phyloP scores from a whole-genome alignment of 2,329 filamentous ascomycete genomes.

The Ophiostoma novo-ulmi region DNA sequence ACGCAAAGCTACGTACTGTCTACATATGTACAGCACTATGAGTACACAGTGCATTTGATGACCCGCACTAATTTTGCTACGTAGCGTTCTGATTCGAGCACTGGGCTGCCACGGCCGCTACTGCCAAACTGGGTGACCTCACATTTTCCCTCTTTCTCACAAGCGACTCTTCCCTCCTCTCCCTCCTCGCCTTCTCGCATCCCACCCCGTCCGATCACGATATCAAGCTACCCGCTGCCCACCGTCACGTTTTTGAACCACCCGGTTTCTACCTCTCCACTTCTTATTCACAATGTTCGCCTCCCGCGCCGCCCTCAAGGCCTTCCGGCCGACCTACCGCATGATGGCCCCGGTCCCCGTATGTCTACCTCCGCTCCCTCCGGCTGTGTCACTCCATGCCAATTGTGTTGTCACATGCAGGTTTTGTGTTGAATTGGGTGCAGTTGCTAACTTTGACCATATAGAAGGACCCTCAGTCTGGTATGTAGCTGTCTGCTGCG shows the following conservation, averaged over 20 bases:
- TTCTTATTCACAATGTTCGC: slow-evolving; percentile 50
- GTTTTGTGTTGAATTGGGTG: not conserved
- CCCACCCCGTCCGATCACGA: slow-evolving; percentile 26
- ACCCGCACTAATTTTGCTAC: slow-evolving; percentile 25
- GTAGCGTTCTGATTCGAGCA: slow-evolving; percentile 21
- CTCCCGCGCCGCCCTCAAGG: slow-evolving; percentile 59
- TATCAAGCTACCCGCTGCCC: not conserved
- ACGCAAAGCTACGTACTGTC: not conserved
- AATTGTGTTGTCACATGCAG: not conserved
- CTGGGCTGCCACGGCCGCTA: not conserved
- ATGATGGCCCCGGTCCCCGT: slow-evolving; percentile 70
- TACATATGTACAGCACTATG: not conserved
- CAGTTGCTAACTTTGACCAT: slow-evolving; percentile 29
- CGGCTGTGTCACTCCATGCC: slow-evolving; percentile 2
- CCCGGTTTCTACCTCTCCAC: slow-evolving; percentile 3
- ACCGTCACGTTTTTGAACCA: slow-evolving; percentile 19
- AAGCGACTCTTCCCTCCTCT: not conserved
- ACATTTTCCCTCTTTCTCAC: slow-evolving; percentile 22
- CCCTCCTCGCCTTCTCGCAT: slow-evolving; percentile 11
- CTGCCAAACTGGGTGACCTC: slow-evolving; percentile 25
- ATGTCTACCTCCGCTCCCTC: slow-evolving; percentile 37
- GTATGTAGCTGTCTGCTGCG: slow-evolving; percentile 5
- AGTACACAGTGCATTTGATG: not conserved
- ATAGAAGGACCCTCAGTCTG: slow-evolving; percentile 51
- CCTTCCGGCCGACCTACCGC: slow-evolving; percentile 61